A percentile compares a stretch with the other conserved stretches of the same genome.
phyloP scores from a whole-genome alignment of 2,329 filamentous ascomycete species.

The Arthrinium phaeospermum region DNA sequence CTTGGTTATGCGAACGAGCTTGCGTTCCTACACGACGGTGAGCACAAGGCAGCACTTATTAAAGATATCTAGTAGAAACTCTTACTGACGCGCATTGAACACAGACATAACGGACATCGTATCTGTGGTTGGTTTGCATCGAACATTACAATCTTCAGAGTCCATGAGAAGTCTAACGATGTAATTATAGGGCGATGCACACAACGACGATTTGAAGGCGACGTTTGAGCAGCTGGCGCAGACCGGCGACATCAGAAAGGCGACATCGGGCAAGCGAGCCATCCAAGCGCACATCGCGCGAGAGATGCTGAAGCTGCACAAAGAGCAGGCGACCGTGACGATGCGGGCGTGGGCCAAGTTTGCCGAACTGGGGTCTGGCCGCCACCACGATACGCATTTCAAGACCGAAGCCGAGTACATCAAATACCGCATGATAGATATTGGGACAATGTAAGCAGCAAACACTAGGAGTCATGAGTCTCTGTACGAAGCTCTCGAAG shows the following conservation, averaged over 20 bases:
- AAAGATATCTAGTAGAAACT: not conserved
- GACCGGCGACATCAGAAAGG: too few species aligned
- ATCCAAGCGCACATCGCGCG: conserved; percentile 28
- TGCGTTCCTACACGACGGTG: not conserved
- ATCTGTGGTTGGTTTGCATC: too few species aligned
- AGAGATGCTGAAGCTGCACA: conserved; percentile 38
- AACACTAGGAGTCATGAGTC: too few species aligned
- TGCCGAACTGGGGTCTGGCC: conserved; percentile 27
- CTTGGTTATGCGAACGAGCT: not conserved
- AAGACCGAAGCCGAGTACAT: conserved; percentile 35
- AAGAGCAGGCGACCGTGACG: conserved; percentile 30
- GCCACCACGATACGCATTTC: conserved; percentile 26
- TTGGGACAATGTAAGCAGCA: conserved; percentile 31
- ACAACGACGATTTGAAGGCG: not conserved
- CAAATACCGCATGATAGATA: conserved; percentile 35
- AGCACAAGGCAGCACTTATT: too few species aligned
- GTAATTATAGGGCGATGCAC: not conserved
- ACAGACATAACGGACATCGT: not conserved
- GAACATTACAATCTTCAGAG: too few species aligned
- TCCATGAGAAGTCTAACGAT: not conserved
- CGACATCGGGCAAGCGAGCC: not conserved
- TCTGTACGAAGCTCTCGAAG: too few species aligned
- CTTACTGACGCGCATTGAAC: not conserved
- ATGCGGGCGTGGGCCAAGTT: conserved; percentile 37
- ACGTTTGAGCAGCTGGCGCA: not conserved